Base-by-base conservation (phyloP, 768 basidiomycete species). In the Phaeotremella fagi region DNA sequence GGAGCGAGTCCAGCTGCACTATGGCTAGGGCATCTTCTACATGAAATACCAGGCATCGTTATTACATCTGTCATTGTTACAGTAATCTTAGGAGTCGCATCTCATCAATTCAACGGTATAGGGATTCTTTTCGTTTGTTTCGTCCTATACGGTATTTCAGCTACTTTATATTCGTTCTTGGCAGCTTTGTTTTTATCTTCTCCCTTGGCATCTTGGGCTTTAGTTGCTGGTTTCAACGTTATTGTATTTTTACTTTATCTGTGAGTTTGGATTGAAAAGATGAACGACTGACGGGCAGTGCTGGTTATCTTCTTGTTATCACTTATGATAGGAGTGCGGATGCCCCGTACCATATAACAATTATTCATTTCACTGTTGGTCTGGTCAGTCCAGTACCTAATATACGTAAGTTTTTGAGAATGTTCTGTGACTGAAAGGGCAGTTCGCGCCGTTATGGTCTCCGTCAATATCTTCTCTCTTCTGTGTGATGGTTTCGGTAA, bases 1-100 rank as follows among this genome's bases (percentile, higher is more conserved):
- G 60, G 59, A 9, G 63, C 63, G 16, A 48, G 57, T 25, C 57
- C 63, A 16, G 57, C 59, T 14, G 48, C 52, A 3, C 75, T 88
- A 38, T 87, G 86, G 85, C 75, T 89, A 2, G 87, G 87, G 2
- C 87, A 89, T 72, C 77, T 88, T 16, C 75, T 85, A 65, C 87
- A 85, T 71, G 87, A 89, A 63, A 78, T 81, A 5, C 78, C 85
- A 9, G 79, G 81, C 54, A 79, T 81, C 3, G 59, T 84, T 15
- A 71, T 84, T n/a, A 67, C 82, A 20, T 79, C 86, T 1, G 84
- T 84, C 1, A 75, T 86, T 46, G 81, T 87, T 41, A 77, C 80
- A 16, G 80, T 86, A 37, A 63, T 87, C 5, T 86, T 84, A 59
- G 81, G 81, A 9, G 65, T 75, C 15, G 79, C 70, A 3, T 78